Evolutionary conservation across 2,329 filamentous ascomycete genomes (phyloP).

Genomic region (Reticulascus tulasneorum): DNA sequence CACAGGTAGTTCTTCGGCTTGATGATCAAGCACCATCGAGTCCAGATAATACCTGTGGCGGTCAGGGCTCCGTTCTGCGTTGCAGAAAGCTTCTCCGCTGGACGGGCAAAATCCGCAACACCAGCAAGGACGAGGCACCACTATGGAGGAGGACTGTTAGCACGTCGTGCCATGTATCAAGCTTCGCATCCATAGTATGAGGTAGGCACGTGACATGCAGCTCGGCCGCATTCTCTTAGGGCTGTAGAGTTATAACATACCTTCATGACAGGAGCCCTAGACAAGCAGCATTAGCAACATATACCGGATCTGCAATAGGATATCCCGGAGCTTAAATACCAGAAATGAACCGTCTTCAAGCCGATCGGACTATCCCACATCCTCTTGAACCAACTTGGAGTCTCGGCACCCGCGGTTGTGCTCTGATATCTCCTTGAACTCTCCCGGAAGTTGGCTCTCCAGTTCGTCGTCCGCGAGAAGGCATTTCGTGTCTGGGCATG

Average conservation of each 20-base stretch:
- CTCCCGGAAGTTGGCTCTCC: slow-evolving; percentile 37
- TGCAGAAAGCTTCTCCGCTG: slow-evolving; percentile 86
- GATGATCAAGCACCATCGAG: slow-evolving; percentile 97
- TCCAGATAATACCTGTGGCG: slow-evolving; percentile 94
- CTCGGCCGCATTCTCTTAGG: too few species aligned
- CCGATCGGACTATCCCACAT: slow-evolving; percentile 81
- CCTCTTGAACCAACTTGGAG: slow-evolving; percentile 63
- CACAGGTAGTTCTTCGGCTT: slow-evolving; percentile 88
- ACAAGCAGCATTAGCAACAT: slow-evolving; percentile 1
- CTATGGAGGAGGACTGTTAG: too few species aligned
- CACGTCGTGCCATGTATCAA: too few species aligned
- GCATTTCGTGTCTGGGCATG: slow-evolving; percentile 51
- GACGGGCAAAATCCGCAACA: slow-evolving; percentile 85
- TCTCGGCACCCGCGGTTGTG: slow-evolving; percentile 50
- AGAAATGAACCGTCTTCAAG: slow-evolving; percentile 96
- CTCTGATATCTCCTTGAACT: slow-evolving; percentile 64
- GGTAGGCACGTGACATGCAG: too few species aligned
- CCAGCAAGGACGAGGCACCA: slow-evolving; percentile 93
- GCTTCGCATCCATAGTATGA: too few species aligned
- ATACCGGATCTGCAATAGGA: not conserved
- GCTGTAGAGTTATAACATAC: slow-evolving; percentile 31
- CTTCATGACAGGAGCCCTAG: slow-evolving; percentile 90
- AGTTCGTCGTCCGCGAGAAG: slow-evolving; percentile 42
- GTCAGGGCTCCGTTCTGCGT: slow-evolving; percentile 90
- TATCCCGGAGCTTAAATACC: slow-evolving; percentile 51